Conservation (phyloP, 2,329 filamentous ascomycete species). For the Colletotrichum endophyticum region DNA sequence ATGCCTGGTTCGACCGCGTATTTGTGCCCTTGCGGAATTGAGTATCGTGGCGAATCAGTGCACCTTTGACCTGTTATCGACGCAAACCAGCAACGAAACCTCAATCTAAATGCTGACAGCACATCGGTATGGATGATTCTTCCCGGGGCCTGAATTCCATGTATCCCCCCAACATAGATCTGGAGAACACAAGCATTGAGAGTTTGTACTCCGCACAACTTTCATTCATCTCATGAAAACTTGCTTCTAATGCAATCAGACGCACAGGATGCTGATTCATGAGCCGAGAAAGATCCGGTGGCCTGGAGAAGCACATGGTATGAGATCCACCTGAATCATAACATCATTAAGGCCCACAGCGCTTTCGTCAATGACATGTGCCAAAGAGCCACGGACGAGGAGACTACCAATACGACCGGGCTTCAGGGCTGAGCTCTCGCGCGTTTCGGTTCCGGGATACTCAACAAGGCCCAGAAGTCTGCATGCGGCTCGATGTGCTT, state of each 20-base stretch:
- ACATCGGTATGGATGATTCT: no score
- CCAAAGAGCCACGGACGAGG: neutral
- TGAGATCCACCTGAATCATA: neutral
- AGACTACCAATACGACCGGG: neutral
- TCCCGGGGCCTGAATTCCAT: no score
- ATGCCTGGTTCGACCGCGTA: neutral
- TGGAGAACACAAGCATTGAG: no score
- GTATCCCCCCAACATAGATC: no score
- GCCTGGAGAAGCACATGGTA: neutral
- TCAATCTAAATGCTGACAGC: no score
- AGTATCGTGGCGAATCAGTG: neutral
- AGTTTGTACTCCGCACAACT: no score
- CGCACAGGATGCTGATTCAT: neutral
- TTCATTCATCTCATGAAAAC: rapidly evolving
- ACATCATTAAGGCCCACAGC: neutral
- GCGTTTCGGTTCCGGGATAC: neutral
- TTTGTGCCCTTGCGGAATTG: neutral
- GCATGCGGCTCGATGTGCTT: neutral
- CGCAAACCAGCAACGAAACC: no score
- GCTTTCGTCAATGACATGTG: neutral
- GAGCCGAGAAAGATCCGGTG: neutral
- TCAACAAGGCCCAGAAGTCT: neutral
- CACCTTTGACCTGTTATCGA: neutral
- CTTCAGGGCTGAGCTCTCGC: neutral
- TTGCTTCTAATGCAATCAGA: neutral